Evolutionary conservation across 2,329 filamentous ascomycete species (phyloP).

Genomic region (Venturia asperata): DNA sequence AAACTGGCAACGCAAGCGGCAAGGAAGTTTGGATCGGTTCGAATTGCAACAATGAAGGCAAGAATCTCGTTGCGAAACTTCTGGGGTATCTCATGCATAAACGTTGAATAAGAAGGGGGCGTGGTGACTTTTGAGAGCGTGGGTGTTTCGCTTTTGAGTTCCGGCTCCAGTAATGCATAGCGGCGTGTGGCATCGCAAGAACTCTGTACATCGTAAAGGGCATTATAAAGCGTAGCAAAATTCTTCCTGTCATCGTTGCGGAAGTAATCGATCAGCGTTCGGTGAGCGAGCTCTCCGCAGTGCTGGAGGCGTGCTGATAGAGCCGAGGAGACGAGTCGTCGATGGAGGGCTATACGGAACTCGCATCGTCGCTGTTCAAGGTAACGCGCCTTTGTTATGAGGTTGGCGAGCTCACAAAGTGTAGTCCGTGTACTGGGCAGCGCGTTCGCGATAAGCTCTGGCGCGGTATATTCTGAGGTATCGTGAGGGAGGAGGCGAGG

Average conservation of each 20-base stretch:
- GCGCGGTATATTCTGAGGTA: slow-evolving; percentile 58
- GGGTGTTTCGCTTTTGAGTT: slow-evolving; percentile 52
- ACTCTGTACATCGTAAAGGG: slow-evolving; percentile 70
- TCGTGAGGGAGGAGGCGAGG: slow-evolving; percentile 57
- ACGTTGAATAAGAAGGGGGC: slow-evolving; percentile 34
- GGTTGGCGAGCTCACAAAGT: slow-evolving; percentile 68
- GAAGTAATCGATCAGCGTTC: slow-evolving; percentile 71
- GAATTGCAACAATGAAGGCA: slow-evolving; percentile 71
- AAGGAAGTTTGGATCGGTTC: slow-evolving; percentile 82
- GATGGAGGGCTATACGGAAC: slow-evolving; percentile 65
- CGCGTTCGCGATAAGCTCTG: slow-evolving; percentile 50
- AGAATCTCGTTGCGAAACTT: slow-evolving; percentile 69
- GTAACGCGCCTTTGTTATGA: slow-evolving; percentile 70
- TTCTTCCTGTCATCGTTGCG: slow-evolving; percentile 70
- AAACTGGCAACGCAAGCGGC: slow-evolving; percentile 73
- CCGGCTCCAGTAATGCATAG: slow-evolving; percentile 64
- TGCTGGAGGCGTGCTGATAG: slow-evolving; percentile 67
- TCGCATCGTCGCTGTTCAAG: slow-evolving; percentile 73
- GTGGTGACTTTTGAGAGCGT: slow-evolving; percentile 36
- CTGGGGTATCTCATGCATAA: slow-evolving; percentile 63
- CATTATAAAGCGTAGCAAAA: slow-evolving; percentile 68
- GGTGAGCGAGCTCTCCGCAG: slow-evolving; percentile 66
- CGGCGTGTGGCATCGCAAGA: slow-evolving; percentile 67
- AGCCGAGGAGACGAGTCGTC: slow-evolving; percentile 66
- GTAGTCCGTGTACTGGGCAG: slow-evolving; percentile 55